Evolutionary conservation across 2,329 filamentous ascomycete genomes (phyloP).

Genomic region (Tolypocladium tropicale): DNA sequence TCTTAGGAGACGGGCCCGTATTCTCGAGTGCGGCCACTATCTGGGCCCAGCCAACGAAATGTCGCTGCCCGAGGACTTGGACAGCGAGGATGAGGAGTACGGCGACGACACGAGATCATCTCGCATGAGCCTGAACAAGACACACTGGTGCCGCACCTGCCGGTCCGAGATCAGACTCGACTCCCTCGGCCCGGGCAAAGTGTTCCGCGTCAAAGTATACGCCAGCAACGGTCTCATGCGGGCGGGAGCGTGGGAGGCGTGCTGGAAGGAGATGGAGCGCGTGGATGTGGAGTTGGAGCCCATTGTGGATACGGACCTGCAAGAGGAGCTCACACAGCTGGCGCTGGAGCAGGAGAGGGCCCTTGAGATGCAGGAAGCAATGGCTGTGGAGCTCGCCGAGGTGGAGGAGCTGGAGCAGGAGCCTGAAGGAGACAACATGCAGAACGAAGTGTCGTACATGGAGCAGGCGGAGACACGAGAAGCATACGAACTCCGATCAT

Average conservation of each 20-base stretch:
- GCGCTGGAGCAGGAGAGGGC: slow-evolving; percentile 33
- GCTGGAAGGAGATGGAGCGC: slow-evolving; percentile 98
- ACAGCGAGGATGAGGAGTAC: slow-evolving; percentile 37
- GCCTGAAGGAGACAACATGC: neutral
- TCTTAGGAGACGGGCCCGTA: slow-evolving; percentile 50
- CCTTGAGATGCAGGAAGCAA: slow-evolving; percentile 16
- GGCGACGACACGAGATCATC: slow-evolving; percentile 18
- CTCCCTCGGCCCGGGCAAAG: slow-evolving; percentile 39
- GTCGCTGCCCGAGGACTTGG: slow-evolving; percentile 30
- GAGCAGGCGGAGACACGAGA: slow-evolving; percentile 4
- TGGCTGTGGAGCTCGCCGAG: slow-evolving; percentile 13
- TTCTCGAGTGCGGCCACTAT: slow-evolving; percentile 70
- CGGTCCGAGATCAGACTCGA: slow-evolving; percentile 44
- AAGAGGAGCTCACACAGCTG: slow-evolving; percentile 50
- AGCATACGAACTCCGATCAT: slow-evolving; percentile 1
- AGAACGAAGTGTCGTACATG: neutral
- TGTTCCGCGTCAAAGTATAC: slow-evolving; percentile 78
- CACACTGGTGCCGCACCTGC: slow-evolving; percentile 48
- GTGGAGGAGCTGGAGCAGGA: slow-evolving; percentile 12
- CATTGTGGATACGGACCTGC: slow-evolving; percentile 48
- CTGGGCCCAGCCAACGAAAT: slow-evolving; percentile 48
- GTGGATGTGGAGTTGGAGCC: slow-evolving; percentile 89
- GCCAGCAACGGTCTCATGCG: slow-evolving; percentile 92
- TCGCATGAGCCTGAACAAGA: slow-evolving; percentile 17
- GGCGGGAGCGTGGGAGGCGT: slow-evolving; percentile 82